A percentile compares a stretch with the other conserved stretches of the same genome.
phyloP scores from a whole-genome alignment of 345 rosid genomes.

The Aurinia saxatilis region DNA sequence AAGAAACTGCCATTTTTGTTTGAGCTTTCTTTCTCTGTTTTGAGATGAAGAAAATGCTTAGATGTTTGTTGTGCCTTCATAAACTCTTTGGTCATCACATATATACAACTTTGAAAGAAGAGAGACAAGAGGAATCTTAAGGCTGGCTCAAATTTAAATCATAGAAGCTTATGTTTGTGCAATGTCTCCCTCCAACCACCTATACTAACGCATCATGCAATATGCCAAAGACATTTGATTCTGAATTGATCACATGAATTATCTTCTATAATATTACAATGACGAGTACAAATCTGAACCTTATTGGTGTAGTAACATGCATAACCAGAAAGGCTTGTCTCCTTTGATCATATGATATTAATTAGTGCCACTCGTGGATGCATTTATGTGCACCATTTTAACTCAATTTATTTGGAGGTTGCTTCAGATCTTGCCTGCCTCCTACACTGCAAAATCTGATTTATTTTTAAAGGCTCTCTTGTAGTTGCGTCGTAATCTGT shows the following conservation, averaged over 20 bases:
- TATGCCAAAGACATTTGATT: neutral
- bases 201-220: neutral
- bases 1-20: conserved; percentile 35
- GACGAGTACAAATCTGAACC: neutral
- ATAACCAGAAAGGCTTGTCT: neutral
- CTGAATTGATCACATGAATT: neutral
- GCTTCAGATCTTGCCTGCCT: too few species aligned
- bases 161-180: conserved; percentile 3
- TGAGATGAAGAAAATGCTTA: neutral
- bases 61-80: conserved; percentile 9
- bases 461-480: too few species aligned
- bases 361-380: conserved; percentile 1
- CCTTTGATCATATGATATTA: neutral
- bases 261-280: too few species aligned
- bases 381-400: neutral
- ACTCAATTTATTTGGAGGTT: too few species aligned
- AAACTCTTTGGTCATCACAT: neutral
- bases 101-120: neutral
- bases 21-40: neutral
- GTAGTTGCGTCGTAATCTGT: neutral
- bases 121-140: too few species aligned
- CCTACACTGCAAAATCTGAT: too few species aligned
- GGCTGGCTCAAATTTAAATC: neutral
- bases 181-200: conserved; percentile 14
- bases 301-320: neutral